phyloP scores from a whole-genome alignment of 345 rosid species.

The Brassica rapa region DNA sequence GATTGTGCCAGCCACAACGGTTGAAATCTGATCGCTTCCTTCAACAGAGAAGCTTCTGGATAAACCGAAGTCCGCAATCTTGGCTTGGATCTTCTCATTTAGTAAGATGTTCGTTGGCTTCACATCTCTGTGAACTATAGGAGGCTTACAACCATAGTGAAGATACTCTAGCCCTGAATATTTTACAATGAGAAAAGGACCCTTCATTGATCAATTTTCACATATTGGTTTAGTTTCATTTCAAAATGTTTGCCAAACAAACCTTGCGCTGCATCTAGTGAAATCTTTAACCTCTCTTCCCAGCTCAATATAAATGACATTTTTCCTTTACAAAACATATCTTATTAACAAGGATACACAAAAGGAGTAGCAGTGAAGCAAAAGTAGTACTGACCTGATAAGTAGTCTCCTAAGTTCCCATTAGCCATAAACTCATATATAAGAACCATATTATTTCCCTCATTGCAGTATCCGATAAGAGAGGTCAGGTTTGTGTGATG shows the following conservation, averaged over 20 bases:
- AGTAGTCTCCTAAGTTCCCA: slow-evolving; percentile 42
- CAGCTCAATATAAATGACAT: slow-evolving; percentile 37
- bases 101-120: slow-evolving; percentile 53
- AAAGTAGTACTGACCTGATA: slow-evolving; percentile 37
- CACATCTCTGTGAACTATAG: slow-evolving; percentile 54
- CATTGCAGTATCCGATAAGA: neutral
- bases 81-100: slow-evolving; percentile 51
- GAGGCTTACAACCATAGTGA: slow-evolving; percentile 59
- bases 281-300: slow-evolving; percentile 46
- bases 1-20: neutral
- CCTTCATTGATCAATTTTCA: neutral
- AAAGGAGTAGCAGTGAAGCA: neutral
- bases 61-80: slow-evolving; percentile 54
- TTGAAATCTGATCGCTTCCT: slow-evolving; percentile 2
- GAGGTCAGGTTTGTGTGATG: neutral
- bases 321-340: slow-evolving; percentile 9
- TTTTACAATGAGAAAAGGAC: neutral
- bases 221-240: neutral
- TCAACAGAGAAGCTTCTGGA: slow-evolving; percentile 45
- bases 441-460: neutral
- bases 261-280: slow-evolving; percentile 51
- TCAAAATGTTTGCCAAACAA: neutral
- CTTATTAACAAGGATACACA: neutral
- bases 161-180: slow-evolving; percentile 32
- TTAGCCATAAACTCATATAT: slow-evolving; percentile 35